Evolutionary conservation across 106 monocot species (phyloP).

Genomic region (Allium fistulosum): DNA sequence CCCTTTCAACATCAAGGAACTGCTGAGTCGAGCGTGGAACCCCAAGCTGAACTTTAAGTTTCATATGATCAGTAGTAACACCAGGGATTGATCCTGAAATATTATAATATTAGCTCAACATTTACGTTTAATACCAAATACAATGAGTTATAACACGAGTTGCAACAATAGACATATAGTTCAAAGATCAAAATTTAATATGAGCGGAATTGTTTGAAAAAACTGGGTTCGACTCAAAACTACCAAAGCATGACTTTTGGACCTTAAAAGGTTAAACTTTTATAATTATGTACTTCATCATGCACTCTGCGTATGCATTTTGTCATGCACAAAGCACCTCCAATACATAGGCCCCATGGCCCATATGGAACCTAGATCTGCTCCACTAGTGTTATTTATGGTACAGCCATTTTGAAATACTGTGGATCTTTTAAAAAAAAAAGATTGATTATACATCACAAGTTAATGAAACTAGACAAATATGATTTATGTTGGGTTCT

Average conservation of each 20-base stretch:
- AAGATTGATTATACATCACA: too few species aligned
- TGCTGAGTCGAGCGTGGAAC: slow-evolving; percentile 68
- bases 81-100: slow-evolving; percentile 87
- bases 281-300: too few species aligned
- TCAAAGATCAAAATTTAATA: neutral
- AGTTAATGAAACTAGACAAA: too few species aligned
- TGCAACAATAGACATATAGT: neutral
- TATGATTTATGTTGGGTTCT: too few species aligned
- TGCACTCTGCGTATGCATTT: too few species aligned
- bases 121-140: neutral
- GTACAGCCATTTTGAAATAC: too few species aligned
- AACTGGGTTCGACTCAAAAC: too few species aligned
- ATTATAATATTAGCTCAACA: neutral
- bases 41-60: slow-evolving; percentile 79
- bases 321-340: neutral
- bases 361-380: neutral
- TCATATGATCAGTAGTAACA: slow-evolving; percentile 85
- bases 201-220: too few species aligned
- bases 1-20: slow-evolving; percentile 64
- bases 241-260: too few species aligned
- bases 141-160: neutral
- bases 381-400: too few species aligned
- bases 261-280: too few species aligned
- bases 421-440: too few species aligned
- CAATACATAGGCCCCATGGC: neutral